These are phyloP conservation scores for Lanmaoa pseudosensibilis DNA, from an alignment of 768 basidiomycete species.

Conservation along the genomic window DNA sequence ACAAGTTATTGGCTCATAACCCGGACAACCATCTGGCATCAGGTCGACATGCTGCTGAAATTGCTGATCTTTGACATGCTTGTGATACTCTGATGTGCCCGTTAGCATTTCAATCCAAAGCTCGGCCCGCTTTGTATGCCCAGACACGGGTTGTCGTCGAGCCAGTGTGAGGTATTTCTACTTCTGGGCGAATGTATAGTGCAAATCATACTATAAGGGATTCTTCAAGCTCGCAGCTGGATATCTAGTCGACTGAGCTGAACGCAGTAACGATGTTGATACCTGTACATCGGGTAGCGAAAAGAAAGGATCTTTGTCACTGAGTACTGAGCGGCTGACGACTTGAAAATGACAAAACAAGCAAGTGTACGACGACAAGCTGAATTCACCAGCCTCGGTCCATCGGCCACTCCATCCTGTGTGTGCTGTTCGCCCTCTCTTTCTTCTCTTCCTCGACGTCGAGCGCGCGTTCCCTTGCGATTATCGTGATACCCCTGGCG, in stretches of 20 bases:
- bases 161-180: background rate
- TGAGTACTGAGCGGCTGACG: slow-evolving; percentile 20
- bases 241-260: background rate
- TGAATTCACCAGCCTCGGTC: slow-evolving; percentile 7
- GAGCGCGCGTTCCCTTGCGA: background rate
- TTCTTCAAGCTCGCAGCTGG: too few species aligned
- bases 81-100: background rate
- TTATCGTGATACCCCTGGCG: slow-evolving; percentile 5
- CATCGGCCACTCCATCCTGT: slow-evolving; percentile 10
- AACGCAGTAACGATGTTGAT: too few species aligned
- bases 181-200: background rate
- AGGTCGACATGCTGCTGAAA: slow-evolving; percentile 7
- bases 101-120: background rate
- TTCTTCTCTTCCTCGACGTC: slow-evolving; percentile 11
- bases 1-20: background rate
- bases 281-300: background rate
- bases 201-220: background rate
- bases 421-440: background rate
- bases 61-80: background rate
- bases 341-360: slow-evolving; percentile 33
- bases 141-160: background rate
- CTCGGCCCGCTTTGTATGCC: background rate
- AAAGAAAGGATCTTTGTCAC: slow-evolving; percentile 1
- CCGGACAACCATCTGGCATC: background rate
- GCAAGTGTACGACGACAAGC: slow-evolving; percentile 17